Conservation (phyloP, 2,329 filamentous ascomycete genomes). For the Rhexocercosporidium sp. region DNA sequence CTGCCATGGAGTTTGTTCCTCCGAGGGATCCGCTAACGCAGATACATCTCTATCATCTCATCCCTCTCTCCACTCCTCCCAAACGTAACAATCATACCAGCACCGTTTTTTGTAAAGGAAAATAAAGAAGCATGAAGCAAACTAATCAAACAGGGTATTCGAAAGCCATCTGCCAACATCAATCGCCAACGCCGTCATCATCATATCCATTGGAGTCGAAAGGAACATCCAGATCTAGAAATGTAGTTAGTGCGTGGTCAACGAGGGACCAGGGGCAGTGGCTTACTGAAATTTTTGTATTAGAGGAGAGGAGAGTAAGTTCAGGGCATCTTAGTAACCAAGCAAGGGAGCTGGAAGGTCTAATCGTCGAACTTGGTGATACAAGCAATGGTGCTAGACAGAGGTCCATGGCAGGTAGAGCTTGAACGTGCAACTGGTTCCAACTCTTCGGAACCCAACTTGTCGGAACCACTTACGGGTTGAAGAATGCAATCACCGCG, state of each 20-base stretch:
- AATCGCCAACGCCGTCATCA: neutral
- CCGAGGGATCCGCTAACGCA: neutral
- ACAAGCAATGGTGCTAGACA: neutral
- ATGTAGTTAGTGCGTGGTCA: neutral
- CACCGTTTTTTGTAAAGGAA: neutral
- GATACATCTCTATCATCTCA: neutral
- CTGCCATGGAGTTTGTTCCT: neutral
- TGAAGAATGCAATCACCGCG: conserved; percentile 7
- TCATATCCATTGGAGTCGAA: neutral
- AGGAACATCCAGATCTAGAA: neutral
- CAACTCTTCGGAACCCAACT: neutral
- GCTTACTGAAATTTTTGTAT: neutral
- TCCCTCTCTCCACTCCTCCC: neutral
- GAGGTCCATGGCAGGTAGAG: neutral
- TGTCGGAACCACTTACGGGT: neutral
- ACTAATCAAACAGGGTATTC: neutral
- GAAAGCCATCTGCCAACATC: neutral
- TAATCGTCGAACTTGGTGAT: neutral
- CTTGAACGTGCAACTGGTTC: neutral
- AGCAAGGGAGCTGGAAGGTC: neutral
- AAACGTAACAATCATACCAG: neutral
- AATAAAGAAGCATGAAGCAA: neutral
- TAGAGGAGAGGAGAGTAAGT: neutral
- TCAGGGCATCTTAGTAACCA: neutral
- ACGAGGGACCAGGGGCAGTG: neutral